phyloP scores from a whole-genome alignment of 345 rosid genomes.

The Tarenaya hassleriana region DNA sequence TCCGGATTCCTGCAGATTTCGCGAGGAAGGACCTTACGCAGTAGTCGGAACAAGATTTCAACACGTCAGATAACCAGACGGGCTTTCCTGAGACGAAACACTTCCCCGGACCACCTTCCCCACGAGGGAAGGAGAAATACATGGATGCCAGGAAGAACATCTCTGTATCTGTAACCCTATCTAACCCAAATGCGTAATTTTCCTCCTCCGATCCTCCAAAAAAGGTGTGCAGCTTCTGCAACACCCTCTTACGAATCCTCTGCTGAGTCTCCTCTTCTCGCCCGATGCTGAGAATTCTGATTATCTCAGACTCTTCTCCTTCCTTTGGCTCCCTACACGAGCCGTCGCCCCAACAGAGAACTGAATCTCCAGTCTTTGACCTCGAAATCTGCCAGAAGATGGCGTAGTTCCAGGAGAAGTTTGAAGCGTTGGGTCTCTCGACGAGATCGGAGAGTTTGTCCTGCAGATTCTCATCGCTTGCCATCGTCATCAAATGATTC shows the following conservation, averaged over 20 bases:
- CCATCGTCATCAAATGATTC: conserved; percentile 44
- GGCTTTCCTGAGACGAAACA: conserved; percentile 57
- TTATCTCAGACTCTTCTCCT: conserved; percentile 57
- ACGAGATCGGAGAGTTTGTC: conserved; percentile 86
- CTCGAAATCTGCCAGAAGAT: conserved; percentile 81
- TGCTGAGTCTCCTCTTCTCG: conserved; percentile 62
- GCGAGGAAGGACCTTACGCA: conserved; percentile 78
- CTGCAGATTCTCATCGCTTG: conserved; percentile 64
- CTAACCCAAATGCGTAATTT: conserved; percentile 64
- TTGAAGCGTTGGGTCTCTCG: conserved; percentile 51
- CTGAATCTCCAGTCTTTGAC: conserved; percentile 74
- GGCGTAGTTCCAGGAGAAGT: conserved; percentile 91
- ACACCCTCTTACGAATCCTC: conserved; percentile 69
- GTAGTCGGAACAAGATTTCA: conserved; percentile 51
- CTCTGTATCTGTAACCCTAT: conserved; percentile 79
- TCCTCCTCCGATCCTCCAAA: conserved; percentile 93
- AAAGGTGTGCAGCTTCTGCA: conserved; percentile 69
- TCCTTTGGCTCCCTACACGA: conserved; percentile 84
- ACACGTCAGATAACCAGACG: conserved; percentile 52
- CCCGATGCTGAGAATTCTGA: conserved; percentile 35
- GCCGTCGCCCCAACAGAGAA: conserved; percentile 92
- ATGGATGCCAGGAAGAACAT: conserved; percentile 76
- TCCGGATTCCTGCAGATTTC: conserved; percentile 71
- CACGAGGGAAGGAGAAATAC: conserved; percentile 81
- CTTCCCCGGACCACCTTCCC: conserved; percentile 81